Conservation (phyloP, 129 eudicot genomes). For the Escallonia rubra region DNA sequence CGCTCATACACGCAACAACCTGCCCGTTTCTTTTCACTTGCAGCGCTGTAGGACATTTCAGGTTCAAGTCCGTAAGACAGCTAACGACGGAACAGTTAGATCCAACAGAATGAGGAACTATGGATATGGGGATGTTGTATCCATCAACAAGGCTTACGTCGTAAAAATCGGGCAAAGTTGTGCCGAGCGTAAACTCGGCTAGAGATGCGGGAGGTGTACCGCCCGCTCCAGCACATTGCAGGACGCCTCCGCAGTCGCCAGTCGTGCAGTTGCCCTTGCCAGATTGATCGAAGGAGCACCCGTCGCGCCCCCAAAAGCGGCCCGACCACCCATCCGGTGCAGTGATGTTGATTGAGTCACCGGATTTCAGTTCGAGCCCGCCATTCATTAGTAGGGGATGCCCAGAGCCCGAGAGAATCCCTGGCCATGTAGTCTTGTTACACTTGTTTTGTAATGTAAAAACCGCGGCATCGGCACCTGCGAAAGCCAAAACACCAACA, state of each 20-base stretch:
- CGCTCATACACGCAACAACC: slow-evolving; percentile 51
- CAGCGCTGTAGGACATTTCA: slow-evolving; percentile 36
- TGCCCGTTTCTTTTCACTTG: slow-evolving; percentile 20
- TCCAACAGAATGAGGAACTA: slow-evolving; percentile 39
- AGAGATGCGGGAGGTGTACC: slow-evolving; percentile 63
- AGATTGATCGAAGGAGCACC: slow-evolving; percentile 36
- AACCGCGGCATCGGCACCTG: slow-evolving; percentile 47
- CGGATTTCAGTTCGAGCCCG: slow-evolving; percentile 42
- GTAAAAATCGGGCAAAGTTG: slow-evolving; percentile 41
- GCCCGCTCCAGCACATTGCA: slow-evolving; percentile 45
- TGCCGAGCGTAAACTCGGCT: slow-evolving; percentile 53
- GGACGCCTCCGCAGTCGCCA: slow-evolving; percentile 54
- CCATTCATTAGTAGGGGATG: slow-evolving; percentile 44
- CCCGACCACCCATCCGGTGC: slow-evolving; percentile 71
- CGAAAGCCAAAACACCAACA: background rate
- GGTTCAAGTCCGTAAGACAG: slow-evolving; percentile 46
- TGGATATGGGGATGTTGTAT: slow-evolving; percentile 52
- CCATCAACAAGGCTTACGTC: slow-evolving; percentile 86
- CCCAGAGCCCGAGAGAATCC: slow-evolving; percentile 37
- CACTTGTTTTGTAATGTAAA: slow-evolving; percentile 65
- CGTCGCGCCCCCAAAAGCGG: slow-evolving; percentile 60
- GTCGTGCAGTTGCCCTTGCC: slow-evolving; percentile 51
- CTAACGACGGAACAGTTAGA: slow-evolving; percentile 33
- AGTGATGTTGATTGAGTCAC: slow-evolving; percentile 15
- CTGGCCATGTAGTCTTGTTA: slow-evolving; percentile 60